phyloP scores from a whole-genome alignment of 2,329 filamentous ascomycete genomes.

The Alternaria hordeiaustralica region DNA sequence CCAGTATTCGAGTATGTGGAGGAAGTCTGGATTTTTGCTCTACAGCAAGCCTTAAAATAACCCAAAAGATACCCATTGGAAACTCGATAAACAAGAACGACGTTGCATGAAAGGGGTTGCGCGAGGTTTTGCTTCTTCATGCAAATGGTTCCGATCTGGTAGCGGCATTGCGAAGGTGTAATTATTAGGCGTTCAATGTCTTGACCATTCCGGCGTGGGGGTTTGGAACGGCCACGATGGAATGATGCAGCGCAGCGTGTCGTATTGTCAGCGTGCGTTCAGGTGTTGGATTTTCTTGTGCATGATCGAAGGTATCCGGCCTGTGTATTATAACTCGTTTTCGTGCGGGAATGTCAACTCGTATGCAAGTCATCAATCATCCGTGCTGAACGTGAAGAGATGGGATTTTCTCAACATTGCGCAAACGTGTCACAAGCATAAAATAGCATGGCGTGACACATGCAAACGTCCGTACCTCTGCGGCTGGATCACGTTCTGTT shows the following conservation, averaged over 20 bases:
- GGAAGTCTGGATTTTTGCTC: slow-evolving; percentile 31
- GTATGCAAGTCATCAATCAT: slow-evolving; percentile 1
- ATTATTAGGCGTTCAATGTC: slow-evolving; percentile 31
- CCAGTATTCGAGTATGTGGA: slow-evolving; percentile 15
- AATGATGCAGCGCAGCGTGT: slow-evolving; percentile 20
- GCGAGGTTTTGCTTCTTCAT: slow-evolving; percentile 23
- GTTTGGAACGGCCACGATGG: slow-evolving; percentile 18
- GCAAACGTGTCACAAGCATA: neutral
- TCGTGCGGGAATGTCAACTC: slow-evolving; percentile 15
- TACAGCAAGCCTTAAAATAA: slow-evolving; percentile 30
- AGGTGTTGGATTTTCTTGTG: slow-evolving; percentile 22
- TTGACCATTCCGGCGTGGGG: slow-evolving; percentile 14
- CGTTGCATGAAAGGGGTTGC: slow-evolving; percentile 45
- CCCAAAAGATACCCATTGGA: slow-evolving; percentile 46
- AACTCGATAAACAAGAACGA: slow-evolving; percentile 29
- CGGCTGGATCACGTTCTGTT: slow-evolving; percentile 31
- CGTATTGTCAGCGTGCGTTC: slow-evolving; percentile 17
- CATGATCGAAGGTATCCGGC: slow-evolving; percentile 15
- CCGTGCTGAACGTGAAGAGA: neutral
- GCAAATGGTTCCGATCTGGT: slow-evolving; percentile 23
- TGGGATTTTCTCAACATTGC: neutral
- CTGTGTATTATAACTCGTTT: slow-evolving; percentile 32
- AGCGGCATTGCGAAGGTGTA: slow-evolving; percentile 39
- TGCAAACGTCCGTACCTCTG: neutral
- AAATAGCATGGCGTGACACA: neutral